A percentile compares a stretch with the other conserved stretches of the same genome.
Conservation (phyloP, 2,329 filamentous ascomycete genomes). For the Penicillium sp. region DNA sequence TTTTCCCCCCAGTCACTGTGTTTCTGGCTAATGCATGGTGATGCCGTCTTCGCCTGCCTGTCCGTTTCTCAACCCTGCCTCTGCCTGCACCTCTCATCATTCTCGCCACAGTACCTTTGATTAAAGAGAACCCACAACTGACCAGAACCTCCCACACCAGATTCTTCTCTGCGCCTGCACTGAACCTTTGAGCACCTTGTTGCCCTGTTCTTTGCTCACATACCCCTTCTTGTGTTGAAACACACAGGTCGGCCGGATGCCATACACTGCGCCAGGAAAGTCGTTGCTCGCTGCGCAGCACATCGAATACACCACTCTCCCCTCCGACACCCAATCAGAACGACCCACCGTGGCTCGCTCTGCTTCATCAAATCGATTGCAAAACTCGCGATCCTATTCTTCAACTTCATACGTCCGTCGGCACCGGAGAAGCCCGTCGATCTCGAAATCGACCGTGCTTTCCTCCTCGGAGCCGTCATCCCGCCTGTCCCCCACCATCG, state of each 20-base stretch:
- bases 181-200: constrained; percentile 11
- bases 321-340: constrained; percentile 32
- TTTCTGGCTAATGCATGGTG: constrained; percentile 25
- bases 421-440: constrained; percentile 65
- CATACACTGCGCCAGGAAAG: constrained; percentile 59
- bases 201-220: constrained; percentile 17
- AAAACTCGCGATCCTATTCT: constrained; percentile 61
- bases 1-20: constrained; percentile 12
- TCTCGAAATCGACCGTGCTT: constrained; percentile 43
- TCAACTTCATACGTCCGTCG: constrained; percentile 67
- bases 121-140: constrained; percentile 21
- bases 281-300: constrained; percentile 61
- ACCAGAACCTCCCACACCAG: constrained; percentile 14
- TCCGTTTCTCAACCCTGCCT: constrained; percentile 20
- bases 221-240: constrained; percentile 37
- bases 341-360: constrained; percentile 30
- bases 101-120: constrained; percentile 21
- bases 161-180: constrained; percentile 18
- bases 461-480: constrained; percentile 38
- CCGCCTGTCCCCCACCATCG: constrained; percentile 34
- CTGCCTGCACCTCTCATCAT: not conserved
- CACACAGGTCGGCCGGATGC: constrained; percentile 53
- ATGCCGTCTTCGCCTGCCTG: constrained; percentile 22
- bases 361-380: constrained; percentile 48
- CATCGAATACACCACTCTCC: constrained; percentile 59